Base-by-base conservation (phyloP, 1,284 basidiomycete species). In the Boletus calvinii region DNA sequence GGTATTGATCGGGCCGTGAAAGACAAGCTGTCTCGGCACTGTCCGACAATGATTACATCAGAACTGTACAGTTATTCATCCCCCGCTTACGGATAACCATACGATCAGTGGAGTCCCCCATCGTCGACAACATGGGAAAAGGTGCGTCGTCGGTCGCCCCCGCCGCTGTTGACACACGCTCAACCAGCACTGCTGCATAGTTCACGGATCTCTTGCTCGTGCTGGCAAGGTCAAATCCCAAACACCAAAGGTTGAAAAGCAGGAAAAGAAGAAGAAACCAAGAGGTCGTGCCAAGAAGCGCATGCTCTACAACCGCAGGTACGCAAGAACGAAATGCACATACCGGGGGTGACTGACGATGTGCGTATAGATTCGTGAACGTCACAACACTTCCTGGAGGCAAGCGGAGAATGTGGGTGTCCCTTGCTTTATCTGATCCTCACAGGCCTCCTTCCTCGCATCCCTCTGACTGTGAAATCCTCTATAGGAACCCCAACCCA, bases 171-270 rank as follows among this genome's bases (percentile, higher is more conserved):
- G 9, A 18, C 30, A 5, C 8, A 35, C 35, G 30, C 24, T 50
- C 26, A 22, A 30, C 6, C 6, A 1, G 24, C 15, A 22, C 17
- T 13, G 2, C 6, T 5, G 1, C 31, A 39, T 22, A 90, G 96
- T 98, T 79, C 95, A 98, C 91, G 95, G 96, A 77, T 98, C 95
- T 73, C 94, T 98, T 79, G 95, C 95, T 77, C 95, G 96, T 86
- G 95, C 94, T 76, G 95, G 94, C 77, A 98, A 98, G 87, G 95
- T 98, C 85, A 97, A 93, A 81, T 92, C 90, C 67, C 94, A 97
- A 78, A 90, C 87, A 70, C 95, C 95, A 68, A 96, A 96, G 79
- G 94, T 96, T 72, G 94, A 96, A 72, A 86, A 90, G 76, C 92
- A 96, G 80, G 94, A 97, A 81, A 97, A 96, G 88, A 94, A 94